Percentiles rank a stretch among this genome's conserved stretches.
Evolutionary conservation across 2,329 filamentous ascomycete genomes (phyloP).

Genomic region (Claviceps sp.): DNA sequence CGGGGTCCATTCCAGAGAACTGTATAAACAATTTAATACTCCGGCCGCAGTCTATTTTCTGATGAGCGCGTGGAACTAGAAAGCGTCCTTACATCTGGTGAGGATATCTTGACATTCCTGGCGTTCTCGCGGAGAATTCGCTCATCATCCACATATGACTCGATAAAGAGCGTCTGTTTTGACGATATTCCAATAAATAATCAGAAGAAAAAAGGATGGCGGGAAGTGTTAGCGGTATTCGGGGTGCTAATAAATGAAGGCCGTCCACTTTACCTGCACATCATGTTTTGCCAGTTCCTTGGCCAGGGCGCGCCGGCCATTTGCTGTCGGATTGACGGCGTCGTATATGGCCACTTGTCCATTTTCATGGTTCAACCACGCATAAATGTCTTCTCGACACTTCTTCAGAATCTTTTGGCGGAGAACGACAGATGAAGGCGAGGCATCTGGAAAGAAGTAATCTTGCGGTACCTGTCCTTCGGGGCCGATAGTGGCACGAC

Average conservation of each 20-base stretch:
- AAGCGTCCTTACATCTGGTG: slow-evolving; percentile 59
- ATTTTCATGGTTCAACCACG: slow-evolving; percentile 92
- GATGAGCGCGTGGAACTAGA: neutral
- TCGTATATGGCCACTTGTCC: slow-evolving; percentile 98
- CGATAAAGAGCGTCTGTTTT: slow-evolving; percentile 77
- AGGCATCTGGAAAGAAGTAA: slow-evolving; percentile 95
- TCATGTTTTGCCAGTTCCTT: slow-evolving; percentile 98
- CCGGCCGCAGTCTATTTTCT: neutral
- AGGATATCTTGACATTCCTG: slow-evolving; percentile 92
- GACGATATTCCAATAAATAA: neutral
- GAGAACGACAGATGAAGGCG: slow-evolving; percentile 79
- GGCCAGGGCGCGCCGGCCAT: slow-evolving; percentile 68
- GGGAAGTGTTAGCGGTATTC: neutral
- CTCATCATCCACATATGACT: slow-evolving; percentile 88
- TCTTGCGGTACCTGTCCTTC: slow-evolving; percentile 83
- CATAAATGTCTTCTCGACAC: slow-evolving; percentile 92
- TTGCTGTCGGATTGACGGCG: slow-evolving; percentile 83
- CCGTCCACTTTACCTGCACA: slow-evolving; percentile 48
- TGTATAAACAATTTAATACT: slow-evolving; percentile 17
- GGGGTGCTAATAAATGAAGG: neutral
- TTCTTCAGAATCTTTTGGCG: slow-evolving; percentile 96
- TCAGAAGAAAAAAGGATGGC: too few species aligned
- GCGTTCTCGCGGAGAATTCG: slow-evolving; percentile 93
- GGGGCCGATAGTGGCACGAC: slow-evolving; percentile 75
- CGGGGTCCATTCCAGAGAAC: slow-evolving; percentile 83